phyloP scores from a whole-genome alignment of 225 moss, liverwort and hornwort species.

The Polytrichum formosum region DNA sequence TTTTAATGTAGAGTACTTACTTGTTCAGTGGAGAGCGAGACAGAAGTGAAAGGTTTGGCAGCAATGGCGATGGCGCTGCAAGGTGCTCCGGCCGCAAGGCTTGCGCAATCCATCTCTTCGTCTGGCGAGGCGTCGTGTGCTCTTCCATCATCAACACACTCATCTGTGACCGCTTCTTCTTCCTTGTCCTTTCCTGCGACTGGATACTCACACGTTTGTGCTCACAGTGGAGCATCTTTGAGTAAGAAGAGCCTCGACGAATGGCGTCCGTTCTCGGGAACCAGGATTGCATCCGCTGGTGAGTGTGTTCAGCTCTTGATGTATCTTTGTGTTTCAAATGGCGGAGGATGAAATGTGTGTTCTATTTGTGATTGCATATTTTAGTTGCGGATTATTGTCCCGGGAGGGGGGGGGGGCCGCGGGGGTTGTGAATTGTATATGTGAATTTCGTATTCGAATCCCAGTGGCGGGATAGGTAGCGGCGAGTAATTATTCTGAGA shows the following conservation, averaged over 20 bases:
- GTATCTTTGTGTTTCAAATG: not conserved
- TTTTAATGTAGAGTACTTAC: too few relatives aligned
- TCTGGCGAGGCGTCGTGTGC: too few relatives aligned
- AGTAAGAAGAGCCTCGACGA: not conserved
- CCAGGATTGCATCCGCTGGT: constrained; percentile 33
- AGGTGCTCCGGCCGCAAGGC: too few relatives aligned
- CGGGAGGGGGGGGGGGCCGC: too few relatives aligned
- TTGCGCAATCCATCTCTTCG: too few relatives aligned
- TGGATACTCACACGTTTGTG: constrained; percentile 1
- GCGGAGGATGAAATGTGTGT: not conserved
- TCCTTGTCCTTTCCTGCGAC: constrained; percentile 8
- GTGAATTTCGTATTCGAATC: not conserved
- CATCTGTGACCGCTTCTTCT: constrained; percentile 4
- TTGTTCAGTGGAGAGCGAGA: too few relatives aligned
- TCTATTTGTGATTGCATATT: not conserved
- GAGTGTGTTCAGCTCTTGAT: not conserved
- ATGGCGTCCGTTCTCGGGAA: constrained; percentile 31
- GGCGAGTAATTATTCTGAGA: too few relatives aligned
- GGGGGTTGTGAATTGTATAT: not conserved
- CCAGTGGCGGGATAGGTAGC: too few relatives aligned
- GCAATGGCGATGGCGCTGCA: too few relatives aligned
- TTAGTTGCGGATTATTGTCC: not conserved
- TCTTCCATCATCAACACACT: not conserved
- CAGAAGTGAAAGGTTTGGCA: too few relatives aligned
- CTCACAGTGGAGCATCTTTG: constrained; percentile 3